These are phyloP conservation scores for Sungouiozyma ichnusensis DNA, from an alignment of 805 yeast genomes.

Conservation along the genomic window DNA sequence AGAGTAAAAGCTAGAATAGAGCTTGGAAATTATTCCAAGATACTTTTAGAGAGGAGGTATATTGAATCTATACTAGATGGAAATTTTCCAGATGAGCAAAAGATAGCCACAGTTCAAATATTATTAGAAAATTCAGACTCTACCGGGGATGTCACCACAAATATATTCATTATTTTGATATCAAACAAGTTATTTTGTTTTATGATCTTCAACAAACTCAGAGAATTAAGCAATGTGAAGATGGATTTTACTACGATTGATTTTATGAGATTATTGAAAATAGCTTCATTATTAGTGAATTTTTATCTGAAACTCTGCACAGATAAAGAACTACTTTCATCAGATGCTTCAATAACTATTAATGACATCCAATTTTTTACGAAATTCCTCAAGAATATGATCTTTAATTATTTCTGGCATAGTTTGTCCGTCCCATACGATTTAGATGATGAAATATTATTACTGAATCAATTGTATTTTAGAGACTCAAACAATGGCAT, in stretches of 20 bases:
- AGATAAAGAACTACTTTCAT: conserved; percentile 20
- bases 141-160: neutral
- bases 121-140: neutral
- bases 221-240: neutral
- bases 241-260: neutral
- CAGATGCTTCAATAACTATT: conserved; percentile 10
- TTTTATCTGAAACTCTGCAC: conserved; percentile 20
- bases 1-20: neutral
- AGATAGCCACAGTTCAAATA: neutral
- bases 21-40: neutral
- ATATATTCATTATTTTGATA: neutral
- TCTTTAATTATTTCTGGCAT: conserved; percentile 18
- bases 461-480: conserved; percentile 20
- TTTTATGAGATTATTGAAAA: neutral
- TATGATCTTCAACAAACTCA: neutral
- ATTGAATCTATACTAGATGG: neutral
- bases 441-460: conserved; percentile 2
- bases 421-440: neutral
- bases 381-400: conserved; percentile 11
- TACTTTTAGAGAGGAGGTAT: neutral
- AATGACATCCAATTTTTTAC: conserved; percentile 11
- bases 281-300: conserved; percentile 15
- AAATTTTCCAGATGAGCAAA: neutral
- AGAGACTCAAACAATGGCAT: conserved; percentile 24
- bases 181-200: conserved; percentile 1